Conservation (phyloP, 257 asterid species). For the Verbascum thapsus region DNA sequence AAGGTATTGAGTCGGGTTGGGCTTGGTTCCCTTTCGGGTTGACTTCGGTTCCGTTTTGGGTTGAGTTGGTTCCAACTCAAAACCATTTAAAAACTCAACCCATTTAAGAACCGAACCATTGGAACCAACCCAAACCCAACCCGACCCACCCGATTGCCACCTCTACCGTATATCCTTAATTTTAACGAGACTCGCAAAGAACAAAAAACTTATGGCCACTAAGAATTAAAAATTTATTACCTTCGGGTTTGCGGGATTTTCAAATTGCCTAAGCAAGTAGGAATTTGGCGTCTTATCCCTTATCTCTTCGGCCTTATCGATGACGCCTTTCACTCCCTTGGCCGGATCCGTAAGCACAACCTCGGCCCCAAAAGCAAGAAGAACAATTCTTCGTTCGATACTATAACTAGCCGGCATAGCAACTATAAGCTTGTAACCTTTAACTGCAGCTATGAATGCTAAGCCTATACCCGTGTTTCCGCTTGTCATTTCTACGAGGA, state of each 20-base stretch:
- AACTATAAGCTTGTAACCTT: constrained; percentile 48
- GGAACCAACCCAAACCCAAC: no score
- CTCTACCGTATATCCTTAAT: no score
- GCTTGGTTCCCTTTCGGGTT: no score
- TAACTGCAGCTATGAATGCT: constrained; percentile 48
- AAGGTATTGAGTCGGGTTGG: no score
- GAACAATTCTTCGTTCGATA: constrained; percentile 48
- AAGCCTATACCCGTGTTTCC: constrained; percentile 52
- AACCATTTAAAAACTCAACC: no score
- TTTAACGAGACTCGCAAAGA: no score
- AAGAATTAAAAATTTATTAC: constrained; percentile 8
- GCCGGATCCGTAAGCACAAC: constrained; percentile 45
- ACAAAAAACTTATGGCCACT: no score
- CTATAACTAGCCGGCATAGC: constrained; percentile 49
- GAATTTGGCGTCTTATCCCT: constrained; percentile 51
- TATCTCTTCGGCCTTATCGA: constrained; percentile 52
- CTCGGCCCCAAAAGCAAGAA: constrained; percentile 52
- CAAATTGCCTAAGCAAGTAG: constrained; percentile 51
- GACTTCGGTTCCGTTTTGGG: no score
- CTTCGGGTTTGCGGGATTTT: constrained; percentile 56
- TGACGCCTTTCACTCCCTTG: constrained; percentile 50
- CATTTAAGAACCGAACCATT: no score
- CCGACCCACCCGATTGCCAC: no score
- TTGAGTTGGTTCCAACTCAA: no score
- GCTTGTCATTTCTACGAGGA: constrained; percentile 46